phyloP scores from a whole-genome alignment of 495 filamentous ascomycete species.

The Penicillium turbatum region DNA sequence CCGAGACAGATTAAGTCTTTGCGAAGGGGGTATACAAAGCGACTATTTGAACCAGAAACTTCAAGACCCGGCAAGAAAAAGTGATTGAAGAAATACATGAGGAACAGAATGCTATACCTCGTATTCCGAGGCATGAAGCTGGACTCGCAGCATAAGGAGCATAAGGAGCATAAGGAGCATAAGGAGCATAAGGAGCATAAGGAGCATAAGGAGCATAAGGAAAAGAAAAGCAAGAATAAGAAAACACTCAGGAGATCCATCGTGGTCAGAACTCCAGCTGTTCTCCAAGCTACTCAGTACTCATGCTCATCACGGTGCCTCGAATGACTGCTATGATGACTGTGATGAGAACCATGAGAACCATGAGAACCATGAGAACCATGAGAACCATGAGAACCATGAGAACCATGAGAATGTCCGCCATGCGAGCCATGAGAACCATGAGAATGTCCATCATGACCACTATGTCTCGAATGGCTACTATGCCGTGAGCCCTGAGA shows the following conservation, averaged over 20 bases:
- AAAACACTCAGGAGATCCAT: too few relatives aligned
- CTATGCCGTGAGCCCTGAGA: conserved; percentile 12
- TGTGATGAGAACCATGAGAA: background rate
- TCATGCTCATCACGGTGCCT: conserved; percentile 2
- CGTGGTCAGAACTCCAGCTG: background rate
- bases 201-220: too few relatives aligned
- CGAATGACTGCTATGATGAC: background rate
- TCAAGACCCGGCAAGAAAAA: too few relatives aligned
- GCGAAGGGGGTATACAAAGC: too few relatives aligned
- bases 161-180: too few relatives aligned
- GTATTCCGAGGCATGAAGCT: background rate
- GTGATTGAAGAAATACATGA: background rate
- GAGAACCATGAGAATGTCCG: background rate
- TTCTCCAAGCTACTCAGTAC: background rate
- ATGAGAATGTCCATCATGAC: conserved; percentile 9
- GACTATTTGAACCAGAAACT: too few relatives aligned
- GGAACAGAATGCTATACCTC: background rate
- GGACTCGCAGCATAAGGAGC: background rate
- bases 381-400: conserved; percentile 1
- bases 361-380: conserved; percentile 3
- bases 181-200: too few relatives aligned
- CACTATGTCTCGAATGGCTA: conserved; percentile 21
- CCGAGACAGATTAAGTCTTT: too few relatives aligned
- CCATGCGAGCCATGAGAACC: background rate
- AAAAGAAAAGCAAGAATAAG: background rate